phyloP scores from a whole-genome alignment of 2,329 filamentous ascomycete species.

The Blumeria graminis region DNA sequence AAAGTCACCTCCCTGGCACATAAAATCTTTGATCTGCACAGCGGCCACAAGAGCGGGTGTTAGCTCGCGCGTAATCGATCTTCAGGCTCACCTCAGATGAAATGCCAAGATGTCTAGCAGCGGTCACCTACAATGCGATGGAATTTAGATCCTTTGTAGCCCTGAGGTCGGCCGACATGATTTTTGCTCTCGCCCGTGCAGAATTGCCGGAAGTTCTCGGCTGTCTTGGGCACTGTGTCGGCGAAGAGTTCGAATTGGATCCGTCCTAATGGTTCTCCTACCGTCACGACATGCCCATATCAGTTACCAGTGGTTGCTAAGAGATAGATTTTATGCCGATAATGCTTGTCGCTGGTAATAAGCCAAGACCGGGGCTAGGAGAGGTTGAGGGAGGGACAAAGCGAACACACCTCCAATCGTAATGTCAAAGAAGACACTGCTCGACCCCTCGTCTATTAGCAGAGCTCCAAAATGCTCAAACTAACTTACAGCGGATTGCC shows the following conservation, averaged over 20 bases:
- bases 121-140: conserved; percentile 57
- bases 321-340: not conserved
- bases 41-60: not conserved
- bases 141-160: conserved; percentile 87
- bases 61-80: not conserved
- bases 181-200: conserved; percentile 86
- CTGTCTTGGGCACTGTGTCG: conserved; percentile 62
- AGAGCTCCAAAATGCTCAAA: not conserved
- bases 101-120: not conserved
- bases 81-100: not conserved
- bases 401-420: conserved; percentile 44
- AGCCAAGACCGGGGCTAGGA: not conserved
- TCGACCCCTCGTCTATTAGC: not conserved
- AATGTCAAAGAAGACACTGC: conserved; percentile 39
- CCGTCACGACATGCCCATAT: not conserved
- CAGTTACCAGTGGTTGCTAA: not conserved
- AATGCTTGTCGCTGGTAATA: not conserved
- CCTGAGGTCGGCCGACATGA: conserved; percentile 50
- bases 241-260: conserved; percentile 82
- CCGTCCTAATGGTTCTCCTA: conserved; percentile 66
- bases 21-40: conserved; percentile 69
- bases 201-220: conserved; percentile 93
- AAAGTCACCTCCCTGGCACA: conserved; percentile 95
- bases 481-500: conserved; percentile 21
- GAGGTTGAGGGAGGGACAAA: not conserved